Evolutionary conservation across 192 early-diverging fungal genomes (phyloP).

Genomic region (Lobulomyces angularis): DNA sequence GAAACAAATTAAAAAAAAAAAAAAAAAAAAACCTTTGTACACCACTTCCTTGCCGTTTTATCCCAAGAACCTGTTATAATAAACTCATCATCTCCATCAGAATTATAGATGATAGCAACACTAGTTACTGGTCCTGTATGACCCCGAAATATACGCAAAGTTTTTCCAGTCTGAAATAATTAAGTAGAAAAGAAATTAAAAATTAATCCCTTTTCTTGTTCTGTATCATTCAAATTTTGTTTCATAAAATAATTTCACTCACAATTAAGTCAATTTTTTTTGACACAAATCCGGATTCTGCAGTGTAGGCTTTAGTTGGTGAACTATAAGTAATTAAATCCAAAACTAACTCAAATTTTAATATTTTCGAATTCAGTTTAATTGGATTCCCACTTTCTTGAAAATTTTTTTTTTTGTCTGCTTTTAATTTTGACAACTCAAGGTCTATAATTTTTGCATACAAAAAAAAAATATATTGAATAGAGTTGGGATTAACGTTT

Average conservation of each 20-base stretch:
- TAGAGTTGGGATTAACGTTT: too few relatives aligned
- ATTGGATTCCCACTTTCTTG: constrained; percentile 48
- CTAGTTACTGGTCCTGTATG: constrained; percentile 46
- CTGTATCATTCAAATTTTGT: not conserved
- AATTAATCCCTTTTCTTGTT: not conserved
- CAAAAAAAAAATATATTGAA: too few relatives aligned
- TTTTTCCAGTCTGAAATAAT: constrained; percentile 21
- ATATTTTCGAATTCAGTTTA: constrained; percentile 48
- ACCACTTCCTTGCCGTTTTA: constrained; percentile 76
- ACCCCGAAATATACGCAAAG: constrained; percentile 22
- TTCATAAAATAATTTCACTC: not conserved
- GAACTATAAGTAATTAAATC: too few relatives aligned
- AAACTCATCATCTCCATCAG: constrained; percentile 17
- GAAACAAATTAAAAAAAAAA: constrained; percentile 1
- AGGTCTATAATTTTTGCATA: too few relatives aligned
- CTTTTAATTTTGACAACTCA: too few relatives aligned
- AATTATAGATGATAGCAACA: constrained; percentile 17
- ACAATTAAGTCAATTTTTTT: constrained; percentile 56
- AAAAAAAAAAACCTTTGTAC: constrained; percentile 41
- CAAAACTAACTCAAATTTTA: constrained; percentile 32
- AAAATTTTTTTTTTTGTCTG: too few relatives aligned
- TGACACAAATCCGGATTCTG: constrained; percentile 60
- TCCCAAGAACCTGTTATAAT: constrained; percentile 92
- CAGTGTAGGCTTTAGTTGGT: constrained; percentile 35
- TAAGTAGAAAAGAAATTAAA: constrained; percentile 1